Conservation (phyloP, 2,329 filamentous ascomycete species). For the Amphichorda felina region DNA sequence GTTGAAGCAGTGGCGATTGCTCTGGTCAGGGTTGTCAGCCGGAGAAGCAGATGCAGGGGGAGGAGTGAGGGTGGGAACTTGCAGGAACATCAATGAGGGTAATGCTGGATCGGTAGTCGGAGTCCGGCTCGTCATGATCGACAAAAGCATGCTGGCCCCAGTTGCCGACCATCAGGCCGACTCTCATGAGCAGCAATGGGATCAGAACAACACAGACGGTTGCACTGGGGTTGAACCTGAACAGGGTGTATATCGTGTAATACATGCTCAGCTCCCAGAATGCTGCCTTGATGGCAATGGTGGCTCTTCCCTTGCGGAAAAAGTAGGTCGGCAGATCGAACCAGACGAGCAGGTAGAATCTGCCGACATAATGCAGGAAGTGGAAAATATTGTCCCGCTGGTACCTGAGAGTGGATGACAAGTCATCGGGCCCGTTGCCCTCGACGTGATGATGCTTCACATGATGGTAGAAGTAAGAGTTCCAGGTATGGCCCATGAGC, state of each 20-base stretch:
- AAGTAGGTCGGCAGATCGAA: conserved; percentile 68
- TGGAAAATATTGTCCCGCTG: conserved; percentile 56
- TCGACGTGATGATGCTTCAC: conserved; percentile 76
- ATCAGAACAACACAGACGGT: conserved; percentile 54
- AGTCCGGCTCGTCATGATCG: conserved; percentile 61
- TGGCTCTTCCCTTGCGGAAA: conserved; percentile 43
- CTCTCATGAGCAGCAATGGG: conserved; percentile 52
- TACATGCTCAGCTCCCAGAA: conserved; percentile 50
- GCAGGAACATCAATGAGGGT: conserved; percentile 70
- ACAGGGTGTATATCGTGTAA: conserved; percentile 23
- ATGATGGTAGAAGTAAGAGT: conserved; percentile 76
- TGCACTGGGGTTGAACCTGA: conserved; percentile 36
- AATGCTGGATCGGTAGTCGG: conserved; percentile 68
- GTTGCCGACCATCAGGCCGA: conserved; percentile 71
- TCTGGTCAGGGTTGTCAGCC: conserved; percentile 28
- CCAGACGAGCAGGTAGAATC: conserved; percentile 66
- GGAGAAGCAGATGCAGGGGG: background rate
- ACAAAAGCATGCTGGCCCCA: conserved; percentile 80
- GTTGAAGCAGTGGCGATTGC: conserved; percentile 73
- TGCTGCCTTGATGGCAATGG: conserved; percentile 40
- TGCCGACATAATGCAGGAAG: conserved; percentile 60
- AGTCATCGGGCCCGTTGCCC: conserved; percentile 64
- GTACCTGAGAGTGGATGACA: conserved; percentile 66
- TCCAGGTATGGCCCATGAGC: conserved; percentile 75
- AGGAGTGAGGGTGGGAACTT: no score